Conservation (phyloP, 2,329 filamentous ascomycete species). For the Beauveria varroae region DNA sequence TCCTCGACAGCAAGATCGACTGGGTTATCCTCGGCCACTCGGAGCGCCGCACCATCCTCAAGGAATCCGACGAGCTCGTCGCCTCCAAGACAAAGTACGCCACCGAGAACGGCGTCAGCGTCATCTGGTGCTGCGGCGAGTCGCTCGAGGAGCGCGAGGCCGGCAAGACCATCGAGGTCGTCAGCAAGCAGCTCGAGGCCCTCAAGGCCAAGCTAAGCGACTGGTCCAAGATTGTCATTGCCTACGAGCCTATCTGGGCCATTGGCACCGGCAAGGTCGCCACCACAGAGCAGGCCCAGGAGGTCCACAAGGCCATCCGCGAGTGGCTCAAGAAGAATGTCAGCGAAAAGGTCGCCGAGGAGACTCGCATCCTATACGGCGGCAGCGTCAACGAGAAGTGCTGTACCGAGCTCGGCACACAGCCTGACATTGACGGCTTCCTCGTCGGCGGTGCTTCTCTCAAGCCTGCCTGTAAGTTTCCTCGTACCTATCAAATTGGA, state of each 20-base stretch:
- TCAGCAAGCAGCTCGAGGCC: slow-evolving; percentile 77
- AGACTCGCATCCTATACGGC: slow-evolving; percentile 92
- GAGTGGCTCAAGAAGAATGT: slow-evolving; percentile 79
- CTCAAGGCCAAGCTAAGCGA: slow-evolving; percentile 70
- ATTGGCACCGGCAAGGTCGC: slow-evolving; percentile 92
- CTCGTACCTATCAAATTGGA: background rate
- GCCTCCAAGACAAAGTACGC: slow-evolving; percentile 93
- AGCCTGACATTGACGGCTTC: slow-evolving; percentile 96
- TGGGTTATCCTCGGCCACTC: slow-evolving; percentile 94
- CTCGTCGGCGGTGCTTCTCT: slow-evolving; percentile 91
- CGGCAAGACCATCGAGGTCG: slow-evolving; percentile 75
- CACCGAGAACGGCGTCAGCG: slow-evolving; percentile 74
- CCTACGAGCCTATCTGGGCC: slow-evolving; percentile 98
- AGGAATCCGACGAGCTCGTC: slow-evolving; percentile 78
- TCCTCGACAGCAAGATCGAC: slow-evolving; percentile 79
- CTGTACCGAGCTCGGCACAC: slow-evolving; percentile 83
- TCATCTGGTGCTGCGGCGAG: slow-evolving; percentile 98
- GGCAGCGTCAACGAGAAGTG: slow-evolving; percentile 98
- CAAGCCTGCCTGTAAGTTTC: slow-evolving; percentile 81
- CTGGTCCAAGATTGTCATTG: slow-evolving; percentile 92
- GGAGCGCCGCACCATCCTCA: slow-evolving; percentile 83
- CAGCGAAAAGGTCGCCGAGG: slow-evolving; percentile 65
- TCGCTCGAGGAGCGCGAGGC: slow-evolving; percentile 86
- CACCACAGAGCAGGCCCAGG: slow-evolving; percentile 82
- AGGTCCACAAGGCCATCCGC: slow-evolving; percentile 88